Evolutionary conservation across 768 basidiomycete genomes (phyloP), one percentile per base, ranked within the genome.

Genomic region (Russula olivacea): DNA sequence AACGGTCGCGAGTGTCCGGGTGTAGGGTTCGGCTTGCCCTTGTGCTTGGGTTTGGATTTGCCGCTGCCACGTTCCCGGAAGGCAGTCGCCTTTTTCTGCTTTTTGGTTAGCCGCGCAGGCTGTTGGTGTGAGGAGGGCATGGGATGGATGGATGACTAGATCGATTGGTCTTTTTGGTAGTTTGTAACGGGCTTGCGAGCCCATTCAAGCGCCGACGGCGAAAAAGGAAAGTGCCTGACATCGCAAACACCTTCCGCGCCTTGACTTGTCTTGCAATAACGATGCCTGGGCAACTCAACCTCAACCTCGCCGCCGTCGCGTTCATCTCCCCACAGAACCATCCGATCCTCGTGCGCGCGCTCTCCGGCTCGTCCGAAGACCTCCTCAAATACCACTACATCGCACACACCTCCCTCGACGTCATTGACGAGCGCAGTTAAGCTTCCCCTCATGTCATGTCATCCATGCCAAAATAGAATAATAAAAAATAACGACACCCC

Each of bases 371-470:
- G 58, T 79, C 83, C 45, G 76, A 79, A 34, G 80, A 83, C 64
- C 80, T 81, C 59, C 79, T 93, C 66, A 92, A 92, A 71, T 94
- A 93, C 70, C 90, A 94, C 74, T 95, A 93, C 67, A 85, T 93
- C 60, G 91, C 93, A 0, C 93, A 96, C 73, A 93, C 90, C 23
- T 88, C 88, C 59, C 75, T 96, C 69, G 93, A 96, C 74, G 88
- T 93, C 60, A 85, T 96, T 69, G 93, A 96, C 69, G 93, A 95
- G 76, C 86, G 91, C 79, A 84, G 93, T 93, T 69, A 76, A 85
- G 52, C 57, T 1, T 66, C 64, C 64, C 21, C 56, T 55, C 28
- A 28, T 28, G 28, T 2, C 52, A 5, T 8, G 3, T 2, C 34
- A 53, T 53, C 38, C 52, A 53, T 34, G 34, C n/a, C 45, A 21